Evolutionary conservation across 495 filamentous ascomycete genomes (phyloP), one percentile per base, ranked within the genome.

Genomic region (Daldinia bambusicola): DNA sequence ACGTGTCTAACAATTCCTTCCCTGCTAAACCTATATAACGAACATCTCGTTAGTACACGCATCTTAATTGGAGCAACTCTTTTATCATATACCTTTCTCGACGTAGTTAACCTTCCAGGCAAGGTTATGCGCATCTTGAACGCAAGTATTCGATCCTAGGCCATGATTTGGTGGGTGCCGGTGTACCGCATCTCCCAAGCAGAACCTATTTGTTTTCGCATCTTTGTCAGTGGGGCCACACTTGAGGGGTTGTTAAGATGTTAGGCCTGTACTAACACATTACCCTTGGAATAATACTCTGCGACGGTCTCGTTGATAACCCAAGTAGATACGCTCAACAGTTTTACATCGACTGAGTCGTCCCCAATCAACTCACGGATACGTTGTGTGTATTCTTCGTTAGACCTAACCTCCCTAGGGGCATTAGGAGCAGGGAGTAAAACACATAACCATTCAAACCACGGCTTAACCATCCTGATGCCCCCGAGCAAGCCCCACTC

Each of bases 391-490:
- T 48, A 48, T 48, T 48, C 43, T 22, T 48, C 43, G 10, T 48
- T 48, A 2, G 43, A 48, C 9, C 43, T 48, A 4, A 48, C 43
- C 18, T 48, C 43, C 43, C 43, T 48, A 16, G 43, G 18, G 1
- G 43, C 43, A 10, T 48, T 48, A 0, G 18, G 43, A 8, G 43
- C 20, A 22, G 43, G 43, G 4, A 48, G 20, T 48, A 48, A 5
- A 12, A 48, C 5, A 9, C 43, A 48, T 12, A 48, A 22, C 43
- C 43, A 48, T 48, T 48, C 43, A 9, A 20, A 48, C 43, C 43
- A 48, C 18, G 43, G 43, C 18, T 48, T 48, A 12, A 48, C 43
- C 43, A 48, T 48, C 43, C 43, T 48, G 16, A 48, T 48, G 18
- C 43, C 22, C 18, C 43, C 43, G 20, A 22, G 10, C 43, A 16